Conservation (phyloP, 352 stramenopile genomes). For the Phytophthora pini region DNA sequence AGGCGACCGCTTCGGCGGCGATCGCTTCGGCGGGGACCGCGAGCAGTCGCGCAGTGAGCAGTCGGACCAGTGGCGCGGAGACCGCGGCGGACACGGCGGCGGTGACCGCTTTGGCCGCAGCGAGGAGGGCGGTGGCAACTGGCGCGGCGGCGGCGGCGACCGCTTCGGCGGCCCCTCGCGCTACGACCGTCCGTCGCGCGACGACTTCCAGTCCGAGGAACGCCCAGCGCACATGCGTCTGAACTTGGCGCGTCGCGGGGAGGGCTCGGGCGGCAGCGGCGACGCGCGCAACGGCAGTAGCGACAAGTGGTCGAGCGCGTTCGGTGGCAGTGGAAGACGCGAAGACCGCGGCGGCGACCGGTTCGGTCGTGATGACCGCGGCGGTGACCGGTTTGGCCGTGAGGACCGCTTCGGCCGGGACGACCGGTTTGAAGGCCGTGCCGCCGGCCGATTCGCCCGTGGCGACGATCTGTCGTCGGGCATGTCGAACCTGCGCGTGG, state of each 20-base stretch:
- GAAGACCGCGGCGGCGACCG: conserved; percentile 25
- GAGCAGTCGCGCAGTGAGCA: conserved; percentile 53
- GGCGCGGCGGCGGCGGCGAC: conserved; percentile 37
- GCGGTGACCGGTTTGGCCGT: conserved; percentile 41
- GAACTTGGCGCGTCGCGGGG: conserved; percentile 68
- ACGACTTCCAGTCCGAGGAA: conserved; percentile 65
- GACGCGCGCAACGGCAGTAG: conserved; percentile 44
- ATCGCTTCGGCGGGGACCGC: conserved; percentile 47
- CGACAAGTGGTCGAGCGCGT: conserved; percentile 67
- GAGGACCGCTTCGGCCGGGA: conserved; percentile 35
- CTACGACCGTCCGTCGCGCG: conserved; percentile 70
- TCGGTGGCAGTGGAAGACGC: conserved; percentile 36
- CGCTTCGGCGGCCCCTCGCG: conserved; percentile 52
- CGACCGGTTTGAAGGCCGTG: conserved; percentile 12
- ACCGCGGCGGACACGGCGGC: conserved; percentile 31
- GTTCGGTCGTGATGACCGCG: conserved; percentile 38
- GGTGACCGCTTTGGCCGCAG: conserved; percentile 40
- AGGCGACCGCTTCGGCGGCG: conserved; percentile 45
- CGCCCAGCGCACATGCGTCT: conserved; percentile 80
- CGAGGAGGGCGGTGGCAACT: conserved; percentile 39
- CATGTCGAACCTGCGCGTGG: conserved; percentile 58
- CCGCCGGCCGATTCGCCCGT: conserved; percentile 45
- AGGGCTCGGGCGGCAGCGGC: conserved; percentile 17
- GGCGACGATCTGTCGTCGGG: conserved; percentile 39
- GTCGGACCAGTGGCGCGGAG: conserved; percentile 63